Conservation (phyloP, 306 rosid species). For the Cucurbita pepo region DNA sequence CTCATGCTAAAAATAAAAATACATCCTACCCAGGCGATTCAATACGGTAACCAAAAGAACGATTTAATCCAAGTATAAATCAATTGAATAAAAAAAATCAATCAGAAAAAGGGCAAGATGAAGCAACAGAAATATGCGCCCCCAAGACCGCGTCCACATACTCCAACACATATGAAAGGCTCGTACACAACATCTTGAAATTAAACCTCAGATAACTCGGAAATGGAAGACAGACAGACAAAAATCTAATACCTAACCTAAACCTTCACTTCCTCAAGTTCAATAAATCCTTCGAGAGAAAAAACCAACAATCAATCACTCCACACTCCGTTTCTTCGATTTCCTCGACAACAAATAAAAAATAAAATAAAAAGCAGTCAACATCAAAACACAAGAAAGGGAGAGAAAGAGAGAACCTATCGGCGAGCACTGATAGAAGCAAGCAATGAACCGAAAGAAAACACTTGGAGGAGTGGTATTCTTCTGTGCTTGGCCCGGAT, state of each 20-base stretch:
- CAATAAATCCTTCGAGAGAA: background rate
- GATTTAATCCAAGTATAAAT: background rate
- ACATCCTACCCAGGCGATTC: background rate
- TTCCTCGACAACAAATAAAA: background rate
- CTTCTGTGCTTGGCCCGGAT: slow-evolving; percentile 62
- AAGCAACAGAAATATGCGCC: background rate
- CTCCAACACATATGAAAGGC: background rate
- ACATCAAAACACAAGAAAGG: background rate
- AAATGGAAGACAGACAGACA: background rate
- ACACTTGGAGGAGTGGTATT: slow-evolving; percentile 13
- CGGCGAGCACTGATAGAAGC: background rate
- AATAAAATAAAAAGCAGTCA: background rate
- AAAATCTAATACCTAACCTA: background rate
- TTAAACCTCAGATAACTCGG: background rate
- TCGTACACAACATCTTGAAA: background rate
- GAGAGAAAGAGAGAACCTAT: slow-evolving; percentile 11
- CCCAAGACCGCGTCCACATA: background rate
- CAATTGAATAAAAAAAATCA: background rate
- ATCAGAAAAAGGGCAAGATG: background rate
- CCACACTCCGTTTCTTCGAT: background rate
- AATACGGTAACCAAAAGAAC: background rate
- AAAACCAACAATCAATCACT: background rate
- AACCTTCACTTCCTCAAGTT: background rate
- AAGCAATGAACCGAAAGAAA: slow-evolving; percentile 16
- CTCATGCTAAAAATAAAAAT: background rate